Conservation (phyloP, 1,139 yeast species). For the Pichia sp. region DNA sequence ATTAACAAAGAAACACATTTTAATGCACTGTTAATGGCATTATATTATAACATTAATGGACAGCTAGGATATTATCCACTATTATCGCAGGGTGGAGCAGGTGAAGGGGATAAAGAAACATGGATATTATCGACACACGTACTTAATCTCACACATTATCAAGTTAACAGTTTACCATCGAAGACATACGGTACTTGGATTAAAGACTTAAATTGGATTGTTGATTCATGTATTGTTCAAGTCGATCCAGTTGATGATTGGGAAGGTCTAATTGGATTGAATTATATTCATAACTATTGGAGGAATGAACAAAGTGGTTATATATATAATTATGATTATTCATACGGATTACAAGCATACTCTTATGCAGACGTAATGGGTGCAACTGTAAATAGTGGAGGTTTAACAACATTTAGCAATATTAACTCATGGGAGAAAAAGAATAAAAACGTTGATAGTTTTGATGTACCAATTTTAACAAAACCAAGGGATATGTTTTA, state of each 20-base stretch:
- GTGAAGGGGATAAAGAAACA: slow-evolving; percentile 65
- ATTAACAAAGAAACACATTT: slow-evolving; percentile 47
- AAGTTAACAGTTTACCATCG: slow-evolving; percentile 32
- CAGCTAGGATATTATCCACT: slow-evolving; percentile 53
- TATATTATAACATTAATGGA: slow-evolving; percentile 55
- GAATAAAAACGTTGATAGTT: slow-evolving; percentile 1
- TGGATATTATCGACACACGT: slow-evolving; percentile 55
- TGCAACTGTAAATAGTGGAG: slow-evolving; percentile 10
- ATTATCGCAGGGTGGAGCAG: slow-evolving; percentile 58
- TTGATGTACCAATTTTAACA: slow-evolving; percentile 3
- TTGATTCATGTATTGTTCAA: slow-evolving; percentile 23
- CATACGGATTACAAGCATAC: slow-evolving; percentile 18
- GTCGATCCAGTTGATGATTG: slow-evolving; percentile 22
- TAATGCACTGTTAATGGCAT: slow-evolving; percentile 42
- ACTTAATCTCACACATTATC: slow-evolving; percentile 43
- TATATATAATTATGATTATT: slow-evolving; percentile 20
- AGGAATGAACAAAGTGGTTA: slow-evolving; percentile 10
- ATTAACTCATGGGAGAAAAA: slow-evolving; percentile 11
- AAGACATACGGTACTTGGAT: slow-evolving; percentile 29
- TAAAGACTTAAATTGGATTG: slow-evolving; percentile 28
- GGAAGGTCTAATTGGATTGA: slow-evolving; percentile 14
- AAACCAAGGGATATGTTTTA: slow-evolving; percentile 29
- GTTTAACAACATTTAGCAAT: slow-evolving; percentile 1
- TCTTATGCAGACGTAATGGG: slow-evolving; percentile 11
- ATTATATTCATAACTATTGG: slow-evolving; percentile 14